phyloP scores from a whole-genome alignment of 495 filamentous ascomycete species.

The Hamigera avellanea region DNA sequence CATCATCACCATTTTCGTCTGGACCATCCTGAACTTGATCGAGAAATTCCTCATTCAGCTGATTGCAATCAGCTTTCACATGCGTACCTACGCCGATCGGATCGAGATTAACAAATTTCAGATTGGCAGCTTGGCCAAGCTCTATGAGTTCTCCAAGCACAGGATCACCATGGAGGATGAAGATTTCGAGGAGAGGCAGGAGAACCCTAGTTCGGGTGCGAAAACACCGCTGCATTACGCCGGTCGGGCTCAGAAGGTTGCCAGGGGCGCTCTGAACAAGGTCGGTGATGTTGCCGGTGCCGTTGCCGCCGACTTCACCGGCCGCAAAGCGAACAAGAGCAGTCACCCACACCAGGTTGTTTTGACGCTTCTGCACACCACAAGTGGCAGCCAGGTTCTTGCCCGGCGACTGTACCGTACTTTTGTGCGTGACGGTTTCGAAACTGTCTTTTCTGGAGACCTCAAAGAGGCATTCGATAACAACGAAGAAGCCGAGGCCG shows the following conservation, averaged over 20 bases:
- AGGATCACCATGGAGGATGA: slow-evolving; percentile 63
- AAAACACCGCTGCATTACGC: slow-evolving; percentile 64
- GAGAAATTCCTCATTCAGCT: slow-evolving; percentile 94
- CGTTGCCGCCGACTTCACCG: slow-evolving; percentile 92
- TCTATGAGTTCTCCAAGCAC: slow-evolving; percentile 71
- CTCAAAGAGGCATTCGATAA: slow-evolving; percentile 71
- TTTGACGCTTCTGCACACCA: slow-evolving; percentile 60
- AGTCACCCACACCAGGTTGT: slow-evolving; percentile 76
- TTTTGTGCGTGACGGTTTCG: slow-evolving; percentile 61
- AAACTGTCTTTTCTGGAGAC: slow-evolving; percentile 67
- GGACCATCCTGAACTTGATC: slow-evolving; percentile 66
- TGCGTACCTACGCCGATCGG: slow-evolving; percentile 80
- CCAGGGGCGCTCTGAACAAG: slow-evolving; percentile 60
- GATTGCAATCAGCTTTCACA: slow-evolving; percentile 88
- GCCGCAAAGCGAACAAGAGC: slow-evolving; percentile 58
- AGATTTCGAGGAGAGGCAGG: slow-evolving; percentile 47
- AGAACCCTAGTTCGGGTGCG: slow-evolving; percentile 37
- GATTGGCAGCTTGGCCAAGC: slow-evolving; percentile 65
- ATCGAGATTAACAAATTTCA: slow-evolving; percentile 91
- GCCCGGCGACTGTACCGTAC: slow-evolving; percentile 89
- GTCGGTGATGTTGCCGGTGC: slow-evolving; percentile 83
- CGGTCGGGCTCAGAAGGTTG: slow-evolving; percentile 52
- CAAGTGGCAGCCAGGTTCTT: slow-evolving; percentile 69
- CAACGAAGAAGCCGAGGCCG: slow-evolving; percentile 79
- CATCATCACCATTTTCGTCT: slow-evolving; percentile 71